Evolutionary conservation across 2,329 filamentous ascomycete genomes (phyloP).

Genomic region (Aspergillus fumigatiaffinis): DNA sequence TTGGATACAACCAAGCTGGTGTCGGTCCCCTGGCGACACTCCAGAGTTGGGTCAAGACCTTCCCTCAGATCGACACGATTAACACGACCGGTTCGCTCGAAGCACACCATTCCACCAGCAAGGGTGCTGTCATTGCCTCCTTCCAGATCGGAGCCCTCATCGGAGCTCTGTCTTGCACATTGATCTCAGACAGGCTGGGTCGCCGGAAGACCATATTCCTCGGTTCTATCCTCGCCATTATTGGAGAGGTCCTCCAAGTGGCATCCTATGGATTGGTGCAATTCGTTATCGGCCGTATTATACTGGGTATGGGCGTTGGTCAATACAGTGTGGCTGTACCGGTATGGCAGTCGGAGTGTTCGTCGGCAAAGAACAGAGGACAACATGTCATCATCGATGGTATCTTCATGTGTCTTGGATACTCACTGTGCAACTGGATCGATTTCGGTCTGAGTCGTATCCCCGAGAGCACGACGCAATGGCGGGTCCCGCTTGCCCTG

Average conservation of each 20-base stretch:
- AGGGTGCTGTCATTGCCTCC: conserved; percentile 24
- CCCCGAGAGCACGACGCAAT: conserved; percentile 41
- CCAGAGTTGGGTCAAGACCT: conserved; percentile 40
- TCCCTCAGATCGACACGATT: conserved; percentile 53
- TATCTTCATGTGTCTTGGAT: conserved; percentile 39
- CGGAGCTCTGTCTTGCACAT: conserved; percentile 16
- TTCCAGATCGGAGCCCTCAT: conserved; percentile 20
- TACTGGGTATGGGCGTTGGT: conserved; percentile 48
- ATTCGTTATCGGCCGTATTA: conserved; percentile 46
- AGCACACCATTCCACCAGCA: conserved; percentile 20
- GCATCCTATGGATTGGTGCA: conserved; percentile 43
- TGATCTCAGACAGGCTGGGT: conserved; percentile 45
- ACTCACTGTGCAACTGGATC: conserved; percentile 38
- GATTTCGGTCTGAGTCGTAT: conserved; percentile 47
- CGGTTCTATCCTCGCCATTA: conserved; percentile 31
- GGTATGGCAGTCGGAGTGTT: conserved; percentile 48
- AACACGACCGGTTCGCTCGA: conserved; percentile 20
- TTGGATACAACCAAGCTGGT: conserved; percentile 26
- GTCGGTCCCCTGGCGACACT: conserved; percentile 20
- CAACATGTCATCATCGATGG: conserved; percentile 48
- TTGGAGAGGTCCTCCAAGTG: conserved; percentile 37
- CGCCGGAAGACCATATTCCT: conserved; percentile 46
- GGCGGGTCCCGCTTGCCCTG: conserved; percentile 54
- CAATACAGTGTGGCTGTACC: conserved; percentile 47
- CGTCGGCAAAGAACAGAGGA: conserved; percentile 45